Evolutionary conservation across 179 eudicot genomes (phyloP).

Genomic region (Drosera spatulata): DNA sequence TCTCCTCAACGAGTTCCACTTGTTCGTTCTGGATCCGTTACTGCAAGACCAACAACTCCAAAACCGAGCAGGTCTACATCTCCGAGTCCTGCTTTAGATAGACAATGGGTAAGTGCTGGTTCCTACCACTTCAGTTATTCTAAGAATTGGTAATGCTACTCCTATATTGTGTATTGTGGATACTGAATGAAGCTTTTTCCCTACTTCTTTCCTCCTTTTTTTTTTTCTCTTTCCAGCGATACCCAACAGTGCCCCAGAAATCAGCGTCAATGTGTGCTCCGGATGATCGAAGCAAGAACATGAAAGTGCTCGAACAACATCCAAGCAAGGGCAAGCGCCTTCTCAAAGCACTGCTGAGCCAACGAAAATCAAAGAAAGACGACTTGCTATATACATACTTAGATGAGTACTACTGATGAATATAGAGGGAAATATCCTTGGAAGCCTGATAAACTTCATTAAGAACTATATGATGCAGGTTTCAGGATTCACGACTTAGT

Average conservation of each 20-base stretch:
- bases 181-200: not conserved
- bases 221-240: slow-evolving; percentile 23
- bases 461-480: too few species aligned
- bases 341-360: slow-evolving; percentile 45
- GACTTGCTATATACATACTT: slow-evolving; percentile 44
- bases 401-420: slow-evolving; percentile 33
- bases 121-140: not conserved
- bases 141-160: not conserved
- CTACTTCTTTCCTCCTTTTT: not conserved
- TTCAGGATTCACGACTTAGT: too few species aligned
- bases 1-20: slow-evolving; percentile 81
- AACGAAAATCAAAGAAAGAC: slow-evolving; percentile 53
- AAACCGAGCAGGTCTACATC: slow-evolving; percentile 55
- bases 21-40: slow-evolving; percentile 62
- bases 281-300: slow-evolving; percentile 17
- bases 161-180: not conserved
- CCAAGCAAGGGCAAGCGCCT: slow-evolving; percentile 52
- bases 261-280: slow-evolving; percentile 51
- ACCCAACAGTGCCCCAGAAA: slow-evolving; percentile 40
- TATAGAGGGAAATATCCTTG: too few species aligned
- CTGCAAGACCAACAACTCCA: slow-evolving; percentile 60
- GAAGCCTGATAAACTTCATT: too few species aligned
- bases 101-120: slow-evolving; percentile 34
- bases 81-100: slow-evolving; percentile 44
- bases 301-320: slow-evolving; percentile 27